Base-by-base conservation (phyloP, 2,329 filamentous ascomycete species). In the Hymenoscyphus albidus region DNA sequence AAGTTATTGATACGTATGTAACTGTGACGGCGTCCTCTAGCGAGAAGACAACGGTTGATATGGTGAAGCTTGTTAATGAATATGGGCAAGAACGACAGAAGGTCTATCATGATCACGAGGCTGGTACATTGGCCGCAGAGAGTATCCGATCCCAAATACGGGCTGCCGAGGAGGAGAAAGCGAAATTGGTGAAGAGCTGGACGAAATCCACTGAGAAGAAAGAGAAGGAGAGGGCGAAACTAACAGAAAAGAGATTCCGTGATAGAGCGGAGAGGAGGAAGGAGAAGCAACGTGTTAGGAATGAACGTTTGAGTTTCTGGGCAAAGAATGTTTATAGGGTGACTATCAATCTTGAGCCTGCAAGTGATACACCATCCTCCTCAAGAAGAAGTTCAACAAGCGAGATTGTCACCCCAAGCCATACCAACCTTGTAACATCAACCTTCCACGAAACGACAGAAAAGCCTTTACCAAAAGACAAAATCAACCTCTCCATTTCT, bases 261-360 rank as follows among this genome's bases (percentile, higher is more conserved):
- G 76, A 77, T 55, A 72, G 76, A 44, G 73, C 71, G 4, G 78
- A 81, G 71, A 71, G 70, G 5, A 44, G 31, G 1, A 78, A 78
- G 63, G 82, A 85, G 69, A 81, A 80, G 69, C 44, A 64, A 7
- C 77, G 82, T 44, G 69, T 83, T 55, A 78, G 76, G 39, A 70
- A 69, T 14, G 81, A 85, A 68, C 74, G 78, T 58, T 73, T 78
- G 42, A 73, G 73, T 2, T 83, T 82, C 70, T 85, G 82, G 83
- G 80, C 82, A 4, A 80, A 78, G 61, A 76, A 76, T 42, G 80
- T 79, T 69, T 84, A 83, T 71, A 75, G 77, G 1, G 76, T 85
- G 54, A 81, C 78, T 22, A 80, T 85, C 71, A 81, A 77, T n/a
- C 77, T 85, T 31, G 82, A 85, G 57, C 78, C 77, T 18, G 70